phyloP scores from a whole-genome alignment of 1,284 basidiomycete genomes.

The Bjerkandera adusta region DNA sequence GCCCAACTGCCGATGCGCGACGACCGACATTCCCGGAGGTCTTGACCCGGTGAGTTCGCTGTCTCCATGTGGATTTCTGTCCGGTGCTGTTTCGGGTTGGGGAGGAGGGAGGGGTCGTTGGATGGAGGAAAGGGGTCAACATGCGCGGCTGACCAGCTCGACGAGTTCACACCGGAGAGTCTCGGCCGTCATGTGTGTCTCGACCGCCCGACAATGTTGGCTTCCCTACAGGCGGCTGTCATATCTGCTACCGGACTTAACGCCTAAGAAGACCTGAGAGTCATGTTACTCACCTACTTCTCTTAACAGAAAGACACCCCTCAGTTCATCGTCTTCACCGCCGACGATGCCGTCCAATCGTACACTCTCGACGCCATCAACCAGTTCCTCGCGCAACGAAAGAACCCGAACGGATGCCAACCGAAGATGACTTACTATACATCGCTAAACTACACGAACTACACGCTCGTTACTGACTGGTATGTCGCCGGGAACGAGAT shows the following conservation, averaged over 20 bases:
- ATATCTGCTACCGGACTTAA: not conserved
- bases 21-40: conserved; percentile 69
- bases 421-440: conserved; percentile 77
- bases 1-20: conserved; percentile 72
- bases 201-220: not conserved
- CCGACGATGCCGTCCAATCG: conserved; percentile 72
- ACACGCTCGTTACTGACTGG: conserved; percentile 81
- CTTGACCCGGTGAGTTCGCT: conserved; percentile 50
- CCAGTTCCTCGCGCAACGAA: conserved; percentile 73
- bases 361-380: conserved; percentile 73
- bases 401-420: conserved; percentile 81
- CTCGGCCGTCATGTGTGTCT: not conserved
- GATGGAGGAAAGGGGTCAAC: not conserved
- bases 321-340: conserved; percentile 70
- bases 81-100: not conserved
- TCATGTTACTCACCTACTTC: conserved; percentile 8
- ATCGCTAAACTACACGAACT: conserved; percentile 76
- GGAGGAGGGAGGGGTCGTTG: not conserved
- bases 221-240: not conserved
- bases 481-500: conserved; percentile 85
- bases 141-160: not conserved
- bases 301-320: conserved; percentile 55
- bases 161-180: not conserved
- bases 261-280: conserved; percentile 3
- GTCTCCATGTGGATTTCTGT: not conserved